Conservation (phyloP, 2,329 filamentous ascomycete genomes). For the Colletotrichum gloeosporioides region DNA sequence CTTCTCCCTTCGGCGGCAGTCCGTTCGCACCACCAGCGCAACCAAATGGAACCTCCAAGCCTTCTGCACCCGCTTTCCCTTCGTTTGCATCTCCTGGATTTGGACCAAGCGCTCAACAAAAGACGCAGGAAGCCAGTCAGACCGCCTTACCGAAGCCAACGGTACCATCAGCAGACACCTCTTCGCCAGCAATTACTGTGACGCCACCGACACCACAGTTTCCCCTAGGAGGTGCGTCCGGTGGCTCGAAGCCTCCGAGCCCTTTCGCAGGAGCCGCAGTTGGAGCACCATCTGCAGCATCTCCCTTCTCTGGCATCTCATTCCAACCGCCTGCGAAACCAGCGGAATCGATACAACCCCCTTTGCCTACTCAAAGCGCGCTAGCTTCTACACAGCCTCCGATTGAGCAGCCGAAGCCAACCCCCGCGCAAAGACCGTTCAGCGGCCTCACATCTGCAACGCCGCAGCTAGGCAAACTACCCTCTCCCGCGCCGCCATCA, state of each 20-base stretch:
- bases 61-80: not conserved
- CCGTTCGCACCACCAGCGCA: not conserved
- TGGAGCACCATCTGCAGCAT: not conserved
- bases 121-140: not conserved
- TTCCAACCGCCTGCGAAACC: constrained; percentile 20
- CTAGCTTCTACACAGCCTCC: not conserved
- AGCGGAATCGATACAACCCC: not conserved
- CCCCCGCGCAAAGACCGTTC: not conserved
- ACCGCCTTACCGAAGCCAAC: not conserved
- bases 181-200: constrained; percentile 15
- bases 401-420: constrained; percentile 2
- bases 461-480: not conserved
- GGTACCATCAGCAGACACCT: not conserved
- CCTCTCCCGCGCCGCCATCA: not conserved
- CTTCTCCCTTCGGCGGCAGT: not conserved
- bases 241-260: not conserved
- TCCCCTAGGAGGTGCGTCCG: not conserved
- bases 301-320: not conserved
- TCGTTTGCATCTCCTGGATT: not conserved
- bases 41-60: not conserved
- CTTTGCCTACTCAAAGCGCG: not conserved
- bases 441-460: constrained; percentile 20
- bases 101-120: not conserved
- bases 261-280: not conserved
- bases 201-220: constrained; percentile 21